Evolutionary conservation across 768 basidiomycete species (phyloP).

Genomic region (Postia placenta): DNA sequence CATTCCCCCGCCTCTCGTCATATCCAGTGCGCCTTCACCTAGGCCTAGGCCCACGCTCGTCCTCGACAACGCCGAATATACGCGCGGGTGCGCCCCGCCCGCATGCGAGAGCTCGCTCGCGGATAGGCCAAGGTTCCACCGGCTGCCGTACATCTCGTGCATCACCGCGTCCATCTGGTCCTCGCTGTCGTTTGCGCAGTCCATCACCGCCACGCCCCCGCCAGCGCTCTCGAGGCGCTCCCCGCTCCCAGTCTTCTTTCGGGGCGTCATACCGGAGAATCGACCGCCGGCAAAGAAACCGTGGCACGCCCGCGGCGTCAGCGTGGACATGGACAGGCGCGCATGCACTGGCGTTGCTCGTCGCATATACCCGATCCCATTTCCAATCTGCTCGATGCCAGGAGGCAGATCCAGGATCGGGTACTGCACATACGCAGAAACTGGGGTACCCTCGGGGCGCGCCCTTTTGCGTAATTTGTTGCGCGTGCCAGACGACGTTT

Average conservation of each 20-base stretch:
- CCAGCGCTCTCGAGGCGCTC: background rate
- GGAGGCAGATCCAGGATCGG: slow-evolving; percentile 33
- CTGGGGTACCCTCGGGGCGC: slow-evolving; percentile 29
- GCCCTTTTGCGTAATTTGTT: slow-evolving; percentile 37
- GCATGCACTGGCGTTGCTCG: slow-evolving; percentile 10
- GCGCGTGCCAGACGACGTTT: slow-evolving; percentile 24
- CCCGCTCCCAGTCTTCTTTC: background rate
- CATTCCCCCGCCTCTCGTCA: slow-evolving; percentile 5
- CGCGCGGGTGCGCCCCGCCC: slow-evolving; percentile 3
- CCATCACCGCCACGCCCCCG: background rate
- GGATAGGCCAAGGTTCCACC: slow-evolving; percentile 15
- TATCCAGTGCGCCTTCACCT: slow-evolving; percentile 2
- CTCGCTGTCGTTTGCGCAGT: slow-evolving; percentile 8
- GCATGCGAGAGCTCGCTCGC: slow-evolving; percentile 4
- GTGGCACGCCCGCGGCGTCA: slow-evolving; percentile 17
- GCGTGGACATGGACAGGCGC: slow-evolving; percentile 8
- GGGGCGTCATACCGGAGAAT: slow-evolving; percentile 6
- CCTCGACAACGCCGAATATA: background rate
- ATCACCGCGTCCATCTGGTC: slow-evolving; percentile 23
- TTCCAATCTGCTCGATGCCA: slow-evolving; percentile 25
- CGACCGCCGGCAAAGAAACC: slow-evolving; percentile 9
- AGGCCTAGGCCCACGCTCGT: slow-evolving; percentile 3
- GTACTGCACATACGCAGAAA: slow-evolving; percentile 15
- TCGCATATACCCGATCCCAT: slow-evolving; percentile 27
- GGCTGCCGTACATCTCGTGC: slow-evolving; percentile 21